Conservation (phyloP, 352 stramenopile species). For the Phytophthora megakarya region DNA sequence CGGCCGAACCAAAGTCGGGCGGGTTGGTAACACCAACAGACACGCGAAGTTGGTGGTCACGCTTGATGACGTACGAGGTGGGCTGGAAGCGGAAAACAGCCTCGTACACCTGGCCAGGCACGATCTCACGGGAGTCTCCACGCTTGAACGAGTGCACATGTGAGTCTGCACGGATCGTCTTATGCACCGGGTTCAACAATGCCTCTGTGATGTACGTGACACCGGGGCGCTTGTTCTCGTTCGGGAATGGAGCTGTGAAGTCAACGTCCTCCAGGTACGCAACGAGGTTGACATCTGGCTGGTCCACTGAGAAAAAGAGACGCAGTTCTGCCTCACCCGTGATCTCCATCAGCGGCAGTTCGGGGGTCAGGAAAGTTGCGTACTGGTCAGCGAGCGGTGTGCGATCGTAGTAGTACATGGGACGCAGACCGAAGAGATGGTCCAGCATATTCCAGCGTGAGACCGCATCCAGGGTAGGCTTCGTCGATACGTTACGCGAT, state of each 20-base stretch:
- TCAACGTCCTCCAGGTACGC: slow-evolving; percentile 83
- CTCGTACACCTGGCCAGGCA: slow-evolving; percentile 72
- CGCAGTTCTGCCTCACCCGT: slow-evolving; percentile 75
- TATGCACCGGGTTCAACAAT: slow-evolving; percentile 73
- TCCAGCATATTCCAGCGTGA: slow-evolving; percentile 75
- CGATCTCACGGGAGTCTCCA: slow-evolving; percentile 60
- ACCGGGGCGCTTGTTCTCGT: slow-evolving; percentile 79
- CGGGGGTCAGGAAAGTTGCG: slow-evolving; percentile 63
- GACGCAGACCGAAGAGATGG: slow-evolving; percentile 74
- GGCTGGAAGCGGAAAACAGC: slow-evolving; percentile 78
- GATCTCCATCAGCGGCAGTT: slow-evolving; percentile 65
- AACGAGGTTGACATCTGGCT: slow-evolving; percentile 65
- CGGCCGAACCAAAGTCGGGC: slow-evolving; percentile 60
- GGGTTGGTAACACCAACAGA: slow-evolving; percentile 63
- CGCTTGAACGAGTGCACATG: slow-evolving; percentile 76
- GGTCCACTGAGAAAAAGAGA: slow-evolving; percentile 82
- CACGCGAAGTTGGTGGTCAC: slow-evolving; percentile 75
- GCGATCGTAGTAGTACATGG: slow-evolving; percentile 84
- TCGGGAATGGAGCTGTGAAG: slow-evolving; percentile 69
- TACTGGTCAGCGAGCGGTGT: slow-evolving; percentile 52
- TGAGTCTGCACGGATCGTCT: slow-evolving; percentile 58
- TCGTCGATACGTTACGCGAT: slow-evolving; percentile 46
- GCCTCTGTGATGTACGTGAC: slow-evolving; percentile 86
- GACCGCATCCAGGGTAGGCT: slow-evolving; percentile 52
- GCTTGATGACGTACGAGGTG: slow-evolving; percentile 80